These are phyloP conservation scores for Xylaria acuta DNA, from an alignment of 495 filamentous ascomycete genomes.

Conservation along the genomic window DNA sequence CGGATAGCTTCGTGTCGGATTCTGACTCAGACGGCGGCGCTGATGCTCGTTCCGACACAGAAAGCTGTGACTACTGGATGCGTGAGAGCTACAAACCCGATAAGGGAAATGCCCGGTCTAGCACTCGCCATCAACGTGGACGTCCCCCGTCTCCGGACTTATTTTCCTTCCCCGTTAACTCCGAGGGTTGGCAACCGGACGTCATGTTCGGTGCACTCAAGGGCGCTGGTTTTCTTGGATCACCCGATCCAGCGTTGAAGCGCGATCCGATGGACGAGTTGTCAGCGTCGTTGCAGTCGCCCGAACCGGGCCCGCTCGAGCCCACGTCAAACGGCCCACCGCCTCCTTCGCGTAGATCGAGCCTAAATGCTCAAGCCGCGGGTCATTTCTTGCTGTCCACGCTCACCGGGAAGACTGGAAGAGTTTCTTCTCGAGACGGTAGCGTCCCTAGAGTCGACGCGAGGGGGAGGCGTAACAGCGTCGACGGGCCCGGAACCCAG, in stretches of 20 bases:
- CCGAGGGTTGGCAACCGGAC: conserved; percentile 48
- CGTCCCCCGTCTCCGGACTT: conserved; percentile 49
- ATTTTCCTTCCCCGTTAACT: conserved; percentile 50
- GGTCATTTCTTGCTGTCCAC: conserved; percentile 27
- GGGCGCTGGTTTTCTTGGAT: conserved; percentile 44
- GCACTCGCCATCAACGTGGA: conserved; percentile 33
- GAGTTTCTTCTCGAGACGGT: conserved; percentile 31
- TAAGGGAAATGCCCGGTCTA: conserved; percentile 31
- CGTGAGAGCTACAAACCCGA: conserved; percentile 50
- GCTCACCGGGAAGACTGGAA: conserved; percentile 37
- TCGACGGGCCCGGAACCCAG: conserved; percentile 33
- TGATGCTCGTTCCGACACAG: conserved; percentile 44
- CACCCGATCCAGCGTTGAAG: conserved; percentile 38
- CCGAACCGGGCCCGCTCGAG: conserved; percentile 37
- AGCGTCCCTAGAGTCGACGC: conserved; percentile 26
- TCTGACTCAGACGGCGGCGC: conserved; percentile 42
- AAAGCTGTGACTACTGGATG: conserved; percentile 53
- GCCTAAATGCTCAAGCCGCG: conserved; percentile 47
- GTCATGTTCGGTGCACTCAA: conserved; percentile 50
- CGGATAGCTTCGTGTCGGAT: conserved; percentile 46
- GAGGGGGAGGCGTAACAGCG: conserved; percentile 48
- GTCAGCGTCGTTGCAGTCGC: conserved; percentile 40
- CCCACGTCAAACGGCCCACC: conserved; percentile 31
- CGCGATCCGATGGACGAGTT: conserved; percentile 49
- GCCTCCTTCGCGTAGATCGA: conserved; percentile 52